A percentile compares a stretch with the other conserved stretches of the same genome.
phyloP scores from a whole-genome alignment of 1,284 basidiomycete genomes.

The Sporisorium sorghi region DNA sequence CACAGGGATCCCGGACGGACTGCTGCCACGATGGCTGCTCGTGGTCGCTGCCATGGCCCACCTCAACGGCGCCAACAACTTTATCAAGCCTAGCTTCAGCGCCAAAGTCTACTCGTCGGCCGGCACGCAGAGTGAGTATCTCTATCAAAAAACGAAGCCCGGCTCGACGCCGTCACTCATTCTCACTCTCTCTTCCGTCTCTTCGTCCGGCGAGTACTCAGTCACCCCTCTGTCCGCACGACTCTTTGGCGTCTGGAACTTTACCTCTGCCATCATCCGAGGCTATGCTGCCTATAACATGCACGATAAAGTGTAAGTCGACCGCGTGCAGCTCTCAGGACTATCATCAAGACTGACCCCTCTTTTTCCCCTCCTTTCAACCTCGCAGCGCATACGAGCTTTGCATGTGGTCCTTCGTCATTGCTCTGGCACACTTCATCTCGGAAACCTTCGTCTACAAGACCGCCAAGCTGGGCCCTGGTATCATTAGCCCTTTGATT shows the following conservation, averaged over 20 bases:
- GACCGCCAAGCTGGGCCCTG: conserved; percentile 77
- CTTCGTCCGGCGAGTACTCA: conserved; percentile 9
- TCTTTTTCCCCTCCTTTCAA: neutral
- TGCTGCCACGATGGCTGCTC: conserved; percentile 65
- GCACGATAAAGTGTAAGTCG: conserved; percentile 53
- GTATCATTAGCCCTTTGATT: conserved; percentile 81
- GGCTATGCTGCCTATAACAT: conserved; percentile 65
- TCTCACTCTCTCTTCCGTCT: neutral
- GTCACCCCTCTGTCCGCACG: conserved; percentile 65
- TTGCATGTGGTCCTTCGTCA: conserved; percentile 84
- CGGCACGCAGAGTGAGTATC: conserved; percentile 41
- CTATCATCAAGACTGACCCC: neutral
- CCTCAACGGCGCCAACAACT: conserved; percentile 62
- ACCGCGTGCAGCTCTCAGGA: no score
- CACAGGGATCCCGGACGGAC: conserved; percentile 48
- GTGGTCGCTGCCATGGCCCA: conserved; percentile 55
- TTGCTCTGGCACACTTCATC: conserved; percentile 88
- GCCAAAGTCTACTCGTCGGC: conserved; percentile 61
- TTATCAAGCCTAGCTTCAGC: conserved; percentile 53
- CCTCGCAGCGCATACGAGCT: conserved; percentile 77
- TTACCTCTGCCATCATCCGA: conserved; percentile 64
- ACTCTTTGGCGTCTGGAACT: conserved; percentile 66
- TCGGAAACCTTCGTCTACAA: conserved; percentile 87
- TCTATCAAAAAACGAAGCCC: neutral
- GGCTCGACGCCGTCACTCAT: neutral